phyloP scores from a whole-genome alignment of 352 stramenopile species.

The Globisporangium sylvaticum region DNA sequence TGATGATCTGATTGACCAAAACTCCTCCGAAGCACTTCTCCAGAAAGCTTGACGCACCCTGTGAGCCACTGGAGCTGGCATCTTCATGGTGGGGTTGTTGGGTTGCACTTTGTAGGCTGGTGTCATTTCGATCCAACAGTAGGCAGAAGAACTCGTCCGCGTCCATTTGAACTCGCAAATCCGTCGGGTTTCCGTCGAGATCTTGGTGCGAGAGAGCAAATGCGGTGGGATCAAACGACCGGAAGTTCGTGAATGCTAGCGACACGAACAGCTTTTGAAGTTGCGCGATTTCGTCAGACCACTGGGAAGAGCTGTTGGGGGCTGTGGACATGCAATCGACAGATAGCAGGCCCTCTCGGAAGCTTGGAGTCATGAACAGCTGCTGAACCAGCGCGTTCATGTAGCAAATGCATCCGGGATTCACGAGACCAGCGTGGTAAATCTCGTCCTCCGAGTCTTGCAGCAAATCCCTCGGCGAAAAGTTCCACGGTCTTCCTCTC shows the following conservation, averaged over 20 bases:
- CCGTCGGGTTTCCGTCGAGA: constrained; percentile 66
- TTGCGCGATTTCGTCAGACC: constrained; percentile 50
- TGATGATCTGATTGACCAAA: constrained; percentile 83
- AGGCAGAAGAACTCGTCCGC: constrained; percentile 81
- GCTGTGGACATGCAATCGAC: constrained; percentile 22
- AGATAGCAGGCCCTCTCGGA: constrained; percentile 46
- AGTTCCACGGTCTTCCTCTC: constrained; percentile 59
- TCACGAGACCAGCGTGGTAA: constrained; percentile 89
- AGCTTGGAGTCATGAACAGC: constrained; percentile 83
- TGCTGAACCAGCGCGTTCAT: constrained; percentile 99
- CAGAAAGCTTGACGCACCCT: constrained; percentile 14
- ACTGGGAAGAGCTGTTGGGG: constrained; percentile 17
- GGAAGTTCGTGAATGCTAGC: constrained; percentile 38
- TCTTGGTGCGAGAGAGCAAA: constrained; percentile 72
- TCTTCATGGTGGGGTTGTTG: background rate
- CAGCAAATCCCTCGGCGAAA: constrained; percentile 41
- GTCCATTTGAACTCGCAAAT: constrained; percentile 79
- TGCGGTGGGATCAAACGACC: constrained; percentile 49
- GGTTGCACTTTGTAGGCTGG: constrained; percentile 5
- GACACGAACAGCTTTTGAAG: constrained; percentile 71
- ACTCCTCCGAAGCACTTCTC: constrained; percentile 66
- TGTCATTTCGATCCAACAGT: constrained; percentile 77
- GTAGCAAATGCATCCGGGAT: constrained; percentile 99
- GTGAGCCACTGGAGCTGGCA: background rate
- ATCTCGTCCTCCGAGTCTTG: constrained; percentile 21